Evolutionary conservation across 192 early-diverging fungal species (phyloP), one percentile per base, ranked within the genome.

Genomic region (Spinellus fusiger): DNA sequence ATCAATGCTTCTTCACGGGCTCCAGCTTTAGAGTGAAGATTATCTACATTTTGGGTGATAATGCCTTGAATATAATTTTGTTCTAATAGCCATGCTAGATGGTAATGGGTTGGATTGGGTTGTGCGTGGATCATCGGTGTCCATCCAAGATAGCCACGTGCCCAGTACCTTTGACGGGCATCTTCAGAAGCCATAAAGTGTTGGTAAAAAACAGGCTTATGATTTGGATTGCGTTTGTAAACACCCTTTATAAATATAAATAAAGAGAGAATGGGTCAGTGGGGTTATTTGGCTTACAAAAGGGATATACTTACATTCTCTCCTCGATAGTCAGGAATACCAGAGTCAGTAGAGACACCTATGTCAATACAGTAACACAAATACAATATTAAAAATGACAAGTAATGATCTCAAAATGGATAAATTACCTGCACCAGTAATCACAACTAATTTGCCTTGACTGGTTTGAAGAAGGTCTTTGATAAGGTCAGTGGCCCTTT

Each of bases 1-100:
- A 91, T 52, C 5, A 91, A 74, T 16, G 76, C 58, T 2, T 67
- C 59, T 35, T 80, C 59, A 0, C 58, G 44, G 3, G 62, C 64
- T 29, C 86, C 88, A 8, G 82, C 83, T 23, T 70, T 74, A 28
- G 75, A 68, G 52, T 95, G 90, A 68, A 95, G 65, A 1, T 84
- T 82, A 56, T 98, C 95, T 20, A 98, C 95, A 65, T 98, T 98
- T 60, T 98, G 95, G 8, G 95, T 95, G 28, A 95, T 84, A 23
- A 98, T 49, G 29, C 84, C 69, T 10, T 61, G 44, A 48, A 87
- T 53, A 61, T 76, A 69, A 0, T 77, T 75, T 6, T 59, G 18
- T 1, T 68, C 38, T 5, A 92, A 68, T 6, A 66, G 53, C 22
- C 80, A 61, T 7, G 49, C n/a, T 12, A 94, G 54, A 9, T 84